Evolutionary conservation across 2,329 filamentous ascomycete species (phyloP).

Genomic region (Tolypocladium nubicola): DNA sequence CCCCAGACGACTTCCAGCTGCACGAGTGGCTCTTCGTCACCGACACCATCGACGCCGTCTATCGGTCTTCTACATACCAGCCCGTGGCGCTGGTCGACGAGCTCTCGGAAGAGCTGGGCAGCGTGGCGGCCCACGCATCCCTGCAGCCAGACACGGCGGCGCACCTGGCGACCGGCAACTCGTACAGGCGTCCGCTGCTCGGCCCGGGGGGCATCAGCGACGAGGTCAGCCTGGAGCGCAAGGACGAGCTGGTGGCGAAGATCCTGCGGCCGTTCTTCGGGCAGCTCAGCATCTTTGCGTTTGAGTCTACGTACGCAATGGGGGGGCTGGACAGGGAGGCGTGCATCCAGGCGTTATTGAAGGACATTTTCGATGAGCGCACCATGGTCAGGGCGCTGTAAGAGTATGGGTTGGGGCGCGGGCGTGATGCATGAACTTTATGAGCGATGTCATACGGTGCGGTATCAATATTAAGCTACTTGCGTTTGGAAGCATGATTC

Average conservation of each 20-base stretch:
- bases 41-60: slow-evolving; percentile 92
- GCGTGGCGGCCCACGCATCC: slow-evolving; percentile 21
- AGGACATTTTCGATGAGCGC: slow-evolving; percentile 71
- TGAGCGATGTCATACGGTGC: neutral
- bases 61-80: slow-evolving; percentile 60
- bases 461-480: neutral
- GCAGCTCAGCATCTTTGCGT: slow-evolving; percentile 84
- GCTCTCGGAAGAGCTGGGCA: slow-evolving; percentile 64
- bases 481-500: neutral
- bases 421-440: neutral
- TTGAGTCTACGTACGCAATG: slow-evolving; percentile 89
- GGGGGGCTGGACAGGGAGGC: slow-evolving; percentile 53
- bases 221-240: slow-evolving; percentile 46
- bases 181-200: slow-evolving; percentile 36
- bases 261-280: slow-evolving; percentile 82
- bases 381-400: slow-evolving; percentile 52
- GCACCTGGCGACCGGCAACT: slow-evolving; percentile 22
- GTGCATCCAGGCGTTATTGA: slow-evolving; percentile 54
- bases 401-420: neutral
- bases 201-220: slow-evolving; percentile 43
- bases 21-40: slow-evolving; percentile 97
- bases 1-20: slow-evolving; percentile 95
- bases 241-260: slow-evolving; percentile 61
- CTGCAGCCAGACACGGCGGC: slow-evolving; percentile 25
- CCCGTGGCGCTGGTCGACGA: slow-evolving; percentile 75